These are phyloP conservation scores for Nitzschia palea DNA, from an alignment of 108 stramenopile species.

Conservation along the genomic window DNA sequence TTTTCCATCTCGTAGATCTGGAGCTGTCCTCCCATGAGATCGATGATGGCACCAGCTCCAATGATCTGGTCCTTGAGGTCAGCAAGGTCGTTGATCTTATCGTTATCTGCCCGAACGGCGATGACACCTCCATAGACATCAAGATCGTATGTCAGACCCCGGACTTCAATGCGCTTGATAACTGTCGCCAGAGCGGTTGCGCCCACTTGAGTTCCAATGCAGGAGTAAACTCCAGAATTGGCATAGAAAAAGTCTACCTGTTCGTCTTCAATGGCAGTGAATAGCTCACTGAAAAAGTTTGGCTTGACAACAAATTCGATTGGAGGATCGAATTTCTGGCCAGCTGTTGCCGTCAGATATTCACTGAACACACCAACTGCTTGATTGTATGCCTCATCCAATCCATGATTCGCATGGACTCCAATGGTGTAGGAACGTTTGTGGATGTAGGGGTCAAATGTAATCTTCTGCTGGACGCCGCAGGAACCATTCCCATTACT, in stretches of 20 bases:
- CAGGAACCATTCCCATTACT: no score
- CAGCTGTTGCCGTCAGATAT: slow-evolving; percentile 21
- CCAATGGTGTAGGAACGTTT: slow-evolving; percentile 27
- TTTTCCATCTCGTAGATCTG: slow-evolving; percentile 39
- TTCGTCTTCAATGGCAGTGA: slow-evolving; percentile 11
- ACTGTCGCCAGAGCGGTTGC: slow-evolving; percentile 8
- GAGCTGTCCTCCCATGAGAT: slow-evolving; percentile 34
- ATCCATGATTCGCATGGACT: slow-evolving; percentile 35
- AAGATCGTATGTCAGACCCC: slow-evolving; percentile 7
- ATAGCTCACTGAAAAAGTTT: neutral
- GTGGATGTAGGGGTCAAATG: slow-evolving; percentile 9
- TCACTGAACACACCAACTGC: slow-evolving; percentile 1
- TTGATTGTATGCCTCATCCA: slow-evolving; percentile 15
- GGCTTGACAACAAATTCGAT: slow-evolving; percentile 9
- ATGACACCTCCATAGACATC: slow-evolving; percentile 25
- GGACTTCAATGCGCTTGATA: neutral
- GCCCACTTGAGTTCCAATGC: slow-evolving; percentile 14
- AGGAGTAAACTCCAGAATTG: slow-evolving; percentile 18
- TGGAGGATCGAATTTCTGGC: slow-evolving; percentile 21
- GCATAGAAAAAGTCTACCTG: slow-evolving; percentile 22
- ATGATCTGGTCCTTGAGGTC: slow-evolving; percentile 36
- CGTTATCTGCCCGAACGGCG: neutral
- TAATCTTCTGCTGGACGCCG: neutral
- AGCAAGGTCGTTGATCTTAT: slow-evolving; percentile 15
- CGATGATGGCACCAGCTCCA: slow-evolving; percentile 32